Evolutionary conservation across 257 asterid genomes (phyloP), one percentile per base, ranked within the genome.

Genomic region (Thymus mandschuricus): DNA sequence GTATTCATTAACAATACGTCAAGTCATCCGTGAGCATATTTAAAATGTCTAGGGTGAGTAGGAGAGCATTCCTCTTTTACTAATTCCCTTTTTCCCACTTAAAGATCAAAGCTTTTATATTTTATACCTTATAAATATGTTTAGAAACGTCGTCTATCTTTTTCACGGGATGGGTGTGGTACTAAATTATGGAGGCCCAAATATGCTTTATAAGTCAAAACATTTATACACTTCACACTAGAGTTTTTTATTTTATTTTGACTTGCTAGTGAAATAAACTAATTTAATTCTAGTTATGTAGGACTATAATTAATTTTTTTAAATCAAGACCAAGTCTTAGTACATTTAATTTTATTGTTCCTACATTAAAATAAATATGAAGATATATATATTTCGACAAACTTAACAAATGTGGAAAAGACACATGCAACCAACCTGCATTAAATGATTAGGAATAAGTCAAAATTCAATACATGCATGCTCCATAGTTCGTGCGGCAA

Each of bases 391-490:
- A 55, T 49, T 48, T 60, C 6, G 33, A 69, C 29, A 9, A 21
- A 54, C 63, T 58, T 65, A 66, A 71, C 64, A 64, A 57, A 56
- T 60, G 11, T 21, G 62, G 10, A 40, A 57, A 35, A 71, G 69
- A 51, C 70, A 64, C 33, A 57, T 65, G 64, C 70, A 48, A 41
- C 59, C 54, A 27, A 38, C 50, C 65, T 59, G 41, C 59, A 52
- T 45, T 68, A 3, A 12, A 48, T 70, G 60, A 62, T 62, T 52
- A 69, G 52, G 48, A 61, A 69, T 44, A 69, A 79, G 82, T 79
- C 76, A 79, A 74, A 64, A 9, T 1, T 40, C 35, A 41, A 15
- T 38, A 69, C 67, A 69, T 52, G 46, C 69, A 38, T 12, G 4
- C 1, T 56, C 44, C 6, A 38, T 40, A 29, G 48, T 60, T 71